These are phyloP conservation scores for Phoma sp. DNA, from an alignment of 2,329 filamentous ascomycete species.

Conservation along the genomic window DNA sequence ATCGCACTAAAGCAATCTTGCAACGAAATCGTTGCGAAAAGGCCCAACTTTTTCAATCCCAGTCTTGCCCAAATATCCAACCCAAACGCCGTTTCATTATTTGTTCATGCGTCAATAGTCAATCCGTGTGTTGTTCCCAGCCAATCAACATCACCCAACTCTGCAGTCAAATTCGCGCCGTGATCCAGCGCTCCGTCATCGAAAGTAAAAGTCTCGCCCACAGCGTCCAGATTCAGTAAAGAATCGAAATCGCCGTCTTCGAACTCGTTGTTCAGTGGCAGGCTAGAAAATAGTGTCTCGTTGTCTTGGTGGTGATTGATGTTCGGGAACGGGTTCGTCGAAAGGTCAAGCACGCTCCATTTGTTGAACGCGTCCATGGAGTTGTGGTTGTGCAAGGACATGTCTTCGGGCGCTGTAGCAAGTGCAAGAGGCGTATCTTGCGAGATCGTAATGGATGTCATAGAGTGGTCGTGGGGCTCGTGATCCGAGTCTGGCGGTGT, in stretches of 20 bases:
- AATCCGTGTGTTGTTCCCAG: constrained; percentile 21
- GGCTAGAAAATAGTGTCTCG: constrained; percentile 43
- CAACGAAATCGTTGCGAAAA: not conserved
- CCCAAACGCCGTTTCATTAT: not conserved
- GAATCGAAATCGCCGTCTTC: constrained; percentile 51
- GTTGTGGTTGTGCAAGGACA: not conserved
- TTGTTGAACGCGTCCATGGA: constrained; percentile 23
- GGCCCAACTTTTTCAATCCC: not conserved
- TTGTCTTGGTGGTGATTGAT: constrained; percentile 46
- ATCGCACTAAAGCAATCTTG: constrained; percentile 3
- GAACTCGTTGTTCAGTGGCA: constrained; percentile 49
- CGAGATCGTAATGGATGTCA: constrained; percentile 41
- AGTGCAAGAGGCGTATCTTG: constrained; percentile 26
- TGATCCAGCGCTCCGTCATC: constrained; percentile 36
- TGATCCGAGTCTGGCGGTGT: constrained; percentile 57
- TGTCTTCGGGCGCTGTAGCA: constrained; percentile 14
- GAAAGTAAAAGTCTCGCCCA: constrained; percentile 48
- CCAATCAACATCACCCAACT: constrained; percentile 27
- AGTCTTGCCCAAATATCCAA: not conserved
- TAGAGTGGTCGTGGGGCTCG: constrained; percentile 39
- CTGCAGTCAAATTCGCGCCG: constrained; percentile 11
- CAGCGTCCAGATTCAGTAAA: constrained; percentile 50
- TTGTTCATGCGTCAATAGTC: constrained; percentile 17
- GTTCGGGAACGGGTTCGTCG: constrained; percentile 30
- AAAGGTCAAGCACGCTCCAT: constrained; percentile 28